phyloP scores from a whole-genome alignment of 148 eudicot genomes.

The Dianthus caryophyllus region DNA sequence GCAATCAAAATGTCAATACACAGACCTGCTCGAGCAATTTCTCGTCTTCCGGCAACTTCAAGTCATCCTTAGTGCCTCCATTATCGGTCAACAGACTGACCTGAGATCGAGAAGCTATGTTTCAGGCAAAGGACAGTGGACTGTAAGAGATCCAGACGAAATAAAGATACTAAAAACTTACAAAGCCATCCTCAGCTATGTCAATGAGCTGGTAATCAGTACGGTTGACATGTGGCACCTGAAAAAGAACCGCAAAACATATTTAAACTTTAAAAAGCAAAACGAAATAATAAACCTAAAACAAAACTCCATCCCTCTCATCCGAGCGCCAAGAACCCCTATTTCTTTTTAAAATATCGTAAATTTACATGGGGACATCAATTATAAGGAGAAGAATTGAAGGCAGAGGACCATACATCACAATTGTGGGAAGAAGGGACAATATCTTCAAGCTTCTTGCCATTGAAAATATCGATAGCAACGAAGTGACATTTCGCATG shows the following conservation, averaged over 20 bases:
- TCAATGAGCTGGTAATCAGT: constrained; percentile 75
- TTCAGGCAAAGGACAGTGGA: background rate
- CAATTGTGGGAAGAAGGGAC: constrained; percentile 79
- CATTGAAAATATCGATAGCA: constrained; percentile 71
- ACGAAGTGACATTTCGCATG: constrained; percentile 83
- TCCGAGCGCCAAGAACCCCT: too few species aligned
- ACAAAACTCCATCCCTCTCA: too few species aligned
- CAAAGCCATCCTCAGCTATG: constrained; percentile 73
- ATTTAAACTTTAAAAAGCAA: background rate
- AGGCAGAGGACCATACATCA: constrained; percentile 39
- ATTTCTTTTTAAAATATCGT: too few species aligned
- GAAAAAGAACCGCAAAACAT: constrained; percentile 6
- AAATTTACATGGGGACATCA: too few species aligned
- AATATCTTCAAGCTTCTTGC: constrained; percentile 75
- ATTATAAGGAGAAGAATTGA: background rate
- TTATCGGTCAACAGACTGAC: constrained; percentile 74
- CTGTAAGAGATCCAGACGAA: background rate
- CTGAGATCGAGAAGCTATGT: constrained; percentile 18
- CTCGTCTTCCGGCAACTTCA: constrained; percentile 76
- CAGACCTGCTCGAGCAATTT: constrained; percentile 57
- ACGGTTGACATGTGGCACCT: constrained; percentile 76
- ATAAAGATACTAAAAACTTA: constrained; percentile 19
- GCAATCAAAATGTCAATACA: constrained; percentile 1
- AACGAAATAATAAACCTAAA: background rate
- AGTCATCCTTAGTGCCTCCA: constrained; percentile 83